These are phyloP conservation scores for Pseudotulostoma volvatum DNA, from an alignment of 495 filamentous ascomycete species.

Conservation along the genomic window DNA sequence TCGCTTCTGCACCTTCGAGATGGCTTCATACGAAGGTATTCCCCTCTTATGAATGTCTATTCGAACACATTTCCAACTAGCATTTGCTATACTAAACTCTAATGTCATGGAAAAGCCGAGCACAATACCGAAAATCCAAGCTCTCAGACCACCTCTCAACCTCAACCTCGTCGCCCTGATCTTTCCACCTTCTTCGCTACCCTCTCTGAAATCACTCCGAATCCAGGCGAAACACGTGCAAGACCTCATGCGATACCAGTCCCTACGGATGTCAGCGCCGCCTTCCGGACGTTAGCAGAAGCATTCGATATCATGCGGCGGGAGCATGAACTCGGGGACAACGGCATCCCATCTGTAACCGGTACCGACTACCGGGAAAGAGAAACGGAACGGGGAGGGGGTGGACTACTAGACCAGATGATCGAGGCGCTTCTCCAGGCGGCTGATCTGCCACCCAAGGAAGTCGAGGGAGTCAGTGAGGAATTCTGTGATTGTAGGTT, in stretches of 20 bases:
- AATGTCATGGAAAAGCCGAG: slow-evolving; percentile 44
- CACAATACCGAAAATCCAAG: slow-evolving; percentile 47
- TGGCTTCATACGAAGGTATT: slow-evolving; percentile 46
- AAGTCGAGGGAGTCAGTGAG: slow-evolving; percentile 62
- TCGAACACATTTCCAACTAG: slow-evolving; percentile 3
- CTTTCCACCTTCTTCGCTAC: slow-evolving; percentile 77
- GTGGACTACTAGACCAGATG: slow-evolving; percentile 42
- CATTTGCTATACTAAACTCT: slow-evolving; percentile 1
- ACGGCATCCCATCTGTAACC: too few species aligned
- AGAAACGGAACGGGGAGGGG: slow-evolving; percentile 4
- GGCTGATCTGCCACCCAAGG: slow-evolving; percentile 47
- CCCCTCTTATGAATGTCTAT: too few species aligned
- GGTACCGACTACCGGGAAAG: slow-evolving; percentile 7
- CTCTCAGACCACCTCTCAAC: slow-evolving; percentile 15
- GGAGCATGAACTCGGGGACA: slow-evolving; percentile 11
- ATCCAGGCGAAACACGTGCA: slow-evolving; percentile 24
- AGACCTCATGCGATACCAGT: slow-evolving; percentile 48
- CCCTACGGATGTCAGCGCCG: slow-evolving; percentile 53
- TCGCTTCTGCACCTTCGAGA: slow-evolving; percentile 11
- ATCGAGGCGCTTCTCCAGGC: slow-evolving; percentile 43
- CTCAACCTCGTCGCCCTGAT: slow-evolving; percentile 49
- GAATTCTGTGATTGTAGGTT: slow-evolving; percentile 52
- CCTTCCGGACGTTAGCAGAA: slow-evolving; percentile 44
- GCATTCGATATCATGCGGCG: slow-evolving; percentile 34
- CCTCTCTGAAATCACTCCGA: slow-evolving; percentile 46